These are phyloP conservation scores for Suillus luteus DNA, from an alignment of 768 basidiomycete genomes.

Conservation along the genomic window DNA sequence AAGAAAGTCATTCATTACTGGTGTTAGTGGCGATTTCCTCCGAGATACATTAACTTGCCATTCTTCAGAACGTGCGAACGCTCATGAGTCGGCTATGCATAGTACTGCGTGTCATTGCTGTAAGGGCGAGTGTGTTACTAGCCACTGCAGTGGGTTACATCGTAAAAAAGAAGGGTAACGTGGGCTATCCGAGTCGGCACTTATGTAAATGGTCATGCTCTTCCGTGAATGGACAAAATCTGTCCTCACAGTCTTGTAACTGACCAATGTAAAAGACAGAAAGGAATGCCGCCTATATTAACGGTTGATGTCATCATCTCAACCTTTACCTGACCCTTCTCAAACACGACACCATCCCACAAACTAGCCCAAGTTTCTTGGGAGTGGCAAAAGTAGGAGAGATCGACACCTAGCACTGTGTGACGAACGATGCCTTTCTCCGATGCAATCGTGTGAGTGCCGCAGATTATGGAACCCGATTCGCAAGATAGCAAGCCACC, in stretches of 20 bases:
- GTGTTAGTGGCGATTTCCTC: neutral
- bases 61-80: neutral
- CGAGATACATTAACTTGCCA: neutral
- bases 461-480: slow-evolving; percentile 25
- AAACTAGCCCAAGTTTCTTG: slow-evolving; percentile 18
- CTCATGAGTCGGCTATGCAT: neutral
- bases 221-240: neutral
- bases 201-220: neutral
- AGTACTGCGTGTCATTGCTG: neutral
- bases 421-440: slow-evolving; percentile 9
- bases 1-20: neutral
- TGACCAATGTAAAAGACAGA: neutral
- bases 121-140: neutral
- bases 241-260: neutral
- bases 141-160: neutral
- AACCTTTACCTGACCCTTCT: slow-evolving; percentile 9
- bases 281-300: neutral
- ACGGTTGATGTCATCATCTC: neutral
- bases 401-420: slow-evolving; percentile 15
- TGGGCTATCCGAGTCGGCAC: neutral
- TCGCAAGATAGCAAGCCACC: slow-evolving; percentile 23
- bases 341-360: slow-evolving; percentile 16
- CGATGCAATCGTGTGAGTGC: slow-evolving; percentile 15
- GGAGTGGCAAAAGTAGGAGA: slow-evolving; percentile 20
- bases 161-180: neutral